Base-by-base conservation (phyloP, 129 eudicot species). In the Centaurea solstitialis region DNA sequence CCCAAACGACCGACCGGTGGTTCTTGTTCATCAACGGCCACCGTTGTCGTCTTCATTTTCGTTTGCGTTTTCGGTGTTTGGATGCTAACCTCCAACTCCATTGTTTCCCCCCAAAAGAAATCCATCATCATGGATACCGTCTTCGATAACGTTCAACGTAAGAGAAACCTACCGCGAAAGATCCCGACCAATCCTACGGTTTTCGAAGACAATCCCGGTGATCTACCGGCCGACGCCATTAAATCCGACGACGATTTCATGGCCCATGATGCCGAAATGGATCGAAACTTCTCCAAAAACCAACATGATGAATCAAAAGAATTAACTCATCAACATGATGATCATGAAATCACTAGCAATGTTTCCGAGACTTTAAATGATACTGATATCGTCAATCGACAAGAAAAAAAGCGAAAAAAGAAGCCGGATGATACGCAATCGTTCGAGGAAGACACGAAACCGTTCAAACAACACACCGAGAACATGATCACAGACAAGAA, bases 1-100 rank as follows among this genome's bases (percentile, higher is more conserved):
- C 82, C 38, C 70, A 89, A 86, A 76, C 61, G 94, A 84, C 81
- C 93, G 6, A 70, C 92, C 1, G 79, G 68, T 80, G 86, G 88
- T 39, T 85, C 88, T 3, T 87, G 37, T 41, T 80, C 90, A 21
- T 83, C 92, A 24, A 86, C 94, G 4, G 37, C 85, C 22, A 86
- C 91, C 28, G 83, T 88, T 0, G 22, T 87, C 7, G 77, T 83
- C 38, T 83, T 93, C 35, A 70, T 89, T 24, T 81, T 83, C 53
- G 75, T 93, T 33, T 91, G 90, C 78, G 50, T 89, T n/a, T 69
- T 89, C 4, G 93, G 90, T 30, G 78, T 85, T 18, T 91, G 93
- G 89, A 87, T 93, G 90, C 80, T 93, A 2, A 80, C 87, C 75
- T 83, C 93, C 9, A 75, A 38, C 72, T 69, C 87, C 76, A 18